phyloP scores from a whole-genome alignment of 768 basidiomycete genomes.

The Termitomyces sp. region DNA sequence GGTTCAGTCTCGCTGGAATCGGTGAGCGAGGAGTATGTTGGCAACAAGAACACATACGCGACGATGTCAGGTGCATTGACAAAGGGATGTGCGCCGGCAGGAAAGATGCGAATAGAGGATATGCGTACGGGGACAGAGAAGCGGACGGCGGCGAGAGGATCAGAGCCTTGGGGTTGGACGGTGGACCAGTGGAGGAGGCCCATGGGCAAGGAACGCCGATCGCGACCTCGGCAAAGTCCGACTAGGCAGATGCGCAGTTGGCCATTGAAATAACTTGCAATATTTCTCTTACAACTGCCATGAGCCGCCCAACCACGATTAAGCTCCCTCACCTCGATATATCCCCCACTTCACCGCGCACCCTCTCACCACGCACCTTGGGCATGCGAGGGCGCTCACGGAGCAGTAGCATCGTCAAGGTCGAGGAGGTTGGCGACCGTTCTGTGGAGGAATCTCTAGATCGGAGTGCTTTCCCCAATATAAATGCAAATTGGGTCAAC shows the following conservation, averaged over 20 bases:
- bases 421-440: slow-evolving; percentile 73
- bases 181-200: slow-evolving; percentile 66
- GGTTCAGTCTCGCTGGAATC: slow-evolving; percentile 59
- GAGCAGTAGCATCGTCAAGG: slow-evolving; percentile 75
- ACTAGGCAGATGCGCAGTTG: slow-evolving; percentile 13
- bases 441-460: slow-evolving; percentile 72
- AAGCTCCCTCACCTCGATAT: slow-evolving; percentile 49
- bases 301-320: slow-evolving; percentile 50
- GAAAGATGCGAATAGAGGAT: slow-evolving; percentile 63
- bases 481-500: slow-evolving; percentile 93
- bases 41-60: slow-evolving; percentile 38
- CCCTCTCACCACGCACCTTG: slow-evolving; percentile 16
- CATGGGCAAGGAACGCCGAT: slow-evolving; percentile 19
- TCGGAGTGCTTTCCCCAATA: slow-evolving; percentile 74
- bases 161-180: slow-evolving; percentile 48
- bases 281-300: slow-evolving; percentile 17
- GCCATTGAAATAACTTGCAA: not conserved
- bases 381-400: slow-evolving; percentile 40
- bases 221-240: slow-evolving; percentile 22
- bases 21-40: slow-evolving; percentile 1
- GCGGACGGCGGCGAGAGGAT: slow-evolving; percentile 62
- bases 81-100: slow-evolving; percentile 61
- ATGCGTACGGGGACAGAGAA: slow-evolving; percentile 65
- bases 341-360: slow-evolving; percentile 20
- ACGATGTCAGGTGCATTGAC: slow-evolving; percentile 50